Evolutionary conservation across 2,329 filamentous ascomycete species (phyloP).

Genomic region (Exophiala dermatitidis): DNA sequence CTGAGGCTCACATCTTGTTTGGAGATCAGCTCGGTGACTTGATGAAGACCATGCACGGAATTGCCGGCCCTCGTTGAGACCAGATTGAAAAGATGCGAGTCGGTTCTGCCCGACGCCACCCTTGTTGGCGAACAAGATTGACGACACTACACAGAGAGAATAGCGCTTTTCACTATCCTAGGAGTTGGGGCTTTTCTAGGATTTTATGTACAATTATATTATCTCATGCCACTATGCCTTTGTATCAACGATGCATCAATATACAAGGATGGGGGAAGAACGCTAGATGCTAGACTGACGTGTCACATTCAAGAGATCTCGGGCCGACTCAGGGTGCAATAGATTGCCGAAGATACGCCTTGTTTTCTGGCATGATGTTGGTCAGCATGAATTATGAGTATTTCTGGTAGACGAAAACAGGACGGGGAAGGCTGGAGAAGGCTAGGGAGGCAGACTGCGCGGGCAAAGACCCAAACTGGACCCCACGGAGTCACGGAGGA

Average conservation of each 20-base stretch:
- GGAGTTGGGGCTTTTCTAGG: no score
- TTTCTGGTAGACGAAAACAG: neutral
- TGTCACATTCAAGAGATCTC: neutral
- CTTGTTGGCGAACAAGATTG: neutral
- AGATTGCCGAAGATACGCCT: neutral
- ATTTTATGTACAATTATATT: no score
- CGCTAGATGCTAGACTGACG: neutral
- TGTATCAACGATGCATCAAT: no score
- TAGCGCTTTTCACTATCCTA: no score
- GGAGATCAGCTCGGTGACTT: slow-evolving; percentile 29
- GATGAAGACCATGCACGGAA: slow-evolving; percentile 26
- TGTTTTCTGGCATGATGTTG: neutral
- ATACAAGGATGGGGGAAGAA: neutral
- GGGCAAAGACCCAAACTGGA: neutral
- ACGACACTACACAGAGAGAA: neutral
- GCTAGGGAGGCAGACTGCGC: slow-evolving; percentile 6
- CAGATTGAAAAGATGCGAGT: neutral
- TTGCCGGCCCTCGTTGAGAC: slow-evolving; percentile 8
- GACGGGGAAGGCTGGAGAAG: neutral
- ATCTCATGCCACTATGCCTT: no score
- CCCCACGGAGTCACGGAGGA: neutral
- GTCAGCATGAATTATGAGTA: no score
- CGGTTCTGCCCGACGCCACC: neutral
- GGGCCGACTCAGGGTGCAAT: neutral
- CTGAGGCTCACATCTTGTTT: slow-evolving; percentile 47